These are phyloP conservation scores for Arthrobotrys pseudoclavata DNA, from an alignment of 2,329 filamentous ascomycete genomes.

Conservation along the genomic window DNA sequence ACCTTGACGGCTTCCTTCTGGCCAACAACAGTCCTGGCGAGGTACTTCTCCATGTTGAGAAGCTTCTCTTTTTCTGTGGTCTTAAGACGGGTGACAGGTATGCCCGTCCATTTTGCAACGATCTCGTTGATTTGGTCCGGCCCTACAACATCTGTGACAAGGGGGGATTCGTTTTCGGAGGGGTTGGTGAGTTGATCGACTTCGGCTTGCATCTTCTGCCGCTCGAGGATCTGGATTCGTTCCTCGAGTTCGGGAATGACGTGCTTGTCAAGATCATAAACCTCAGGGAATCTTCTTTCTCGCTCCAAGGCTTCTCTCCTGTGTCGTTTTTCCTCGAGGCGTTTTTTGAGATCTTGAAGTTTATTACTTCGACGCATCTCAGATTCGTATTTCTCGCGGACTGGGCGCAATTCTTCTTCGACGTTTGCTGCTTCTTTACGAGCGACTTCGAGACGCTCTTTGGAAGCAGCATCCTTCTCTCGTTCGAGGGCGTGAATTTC, in stretches of 20 bases:
- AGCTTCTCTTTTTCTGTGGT: conserved; percentile 98
- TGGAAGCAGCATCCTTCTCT: conserved; percentile 94
- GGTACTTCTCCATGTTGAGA: conserved; percentile 92
- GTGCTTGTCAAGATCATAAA: conserved; percentile 95
- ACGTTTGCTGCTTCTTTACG: conserved; percentile 94
- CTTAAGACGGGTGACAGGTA: conserved; percentile 92
- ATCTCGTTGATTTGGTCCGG: conserved; percentile 99
- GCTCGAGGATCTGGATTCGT: conserved; percentile 84
- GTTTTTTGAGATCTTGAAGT: conserved; percentile 94
- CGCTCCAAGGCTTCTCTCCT: conserved; percentile 95
- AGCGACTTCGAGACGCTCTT: conserved; percentile 82
- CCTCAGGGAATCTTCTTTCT: conserved; percentile 83
- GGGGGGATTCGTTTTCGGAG: conserved; percentile 70
- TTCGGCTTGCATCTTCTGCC: conserved; percentile 79
- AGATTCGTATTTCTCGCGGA: conserved; percentile 94
- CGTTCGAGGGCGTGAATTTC: conserved; percentile 95
- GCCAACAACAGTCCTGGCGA: conserved; percentile 87
- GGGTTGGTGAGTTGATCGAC: conserved; percentile 72
- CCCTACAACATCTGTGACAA: conserved; percentile 93
- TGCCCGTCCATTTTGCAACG: conserved; percentile 96
- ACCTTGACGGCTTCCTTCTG: conserved; percentile 93
- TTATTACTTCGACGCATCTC: conserved; percentile 92
- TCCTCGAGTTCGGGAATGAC: conserved; percentile 92
- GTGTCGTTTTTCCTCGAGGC: conserved; percentile 89
- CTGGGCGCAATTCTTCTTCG: conserved; percentile 88